Conservation (phyloP, 345 rosid genomes). For the Punica granatum region DNA sequence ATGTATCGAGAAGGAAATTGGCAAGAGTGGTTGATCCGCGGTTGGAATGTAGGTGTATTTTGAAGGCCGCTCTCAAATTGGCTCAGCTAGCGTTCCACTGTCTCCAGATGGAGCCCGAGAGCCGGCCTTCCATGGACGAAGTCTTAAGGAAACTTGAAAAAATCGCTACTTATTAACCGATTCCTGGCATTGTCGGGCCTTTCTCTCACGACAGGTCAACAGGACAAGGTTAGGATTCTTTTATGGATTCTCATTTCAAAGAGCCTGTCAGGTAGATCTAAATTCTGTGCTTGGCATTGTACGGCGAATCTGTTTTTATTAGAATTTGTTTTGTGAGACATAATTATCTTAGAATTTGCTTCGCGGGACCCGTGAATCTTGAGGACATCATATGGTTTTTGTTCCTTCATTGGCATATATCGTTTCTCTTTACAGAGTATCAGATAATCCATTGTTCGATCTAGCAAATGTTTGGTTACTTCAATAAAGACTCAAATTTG, state of each 20-base stretch:
- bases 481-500: neutral
- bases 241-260: neutral
- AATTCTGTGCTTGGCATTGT: too few relatives aligned
- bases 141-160: constrained; percentile 5
- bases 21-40: constrained; percentile 13
- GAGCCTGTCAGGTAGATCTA: too few relatives aligned
- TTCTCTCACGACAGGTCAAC: neutral
- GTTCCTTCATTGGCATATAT: too few relatives aligned
- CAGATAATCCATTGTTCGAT: too few relatives aligned
- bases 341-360: too few relatives aligned
- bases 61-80: neutral
- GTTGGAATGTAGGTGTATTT: constrained; percentile 7
- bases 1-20: constrained; percentile 15
- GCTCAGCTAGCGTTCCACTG: constrained; percentile 12
- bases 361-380: too few relatives aligned
- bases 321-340: too few relatives aligned
- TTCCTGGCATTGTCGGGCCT: neutral
- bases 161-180: neutral
- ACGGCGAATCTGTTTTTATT: too few relatives aligned
- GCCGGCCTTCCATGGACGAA: constrained; percentile 10
- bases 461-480: neutral
- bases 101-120: constrained; percentile 2
- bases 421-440: too few relatives aligned
- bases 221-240: neutral
- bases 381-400: too few relatives aligned